Conservation (phyloP, 1,284 basidiomycete genomes). For the Ustilago hordei region DNA sequence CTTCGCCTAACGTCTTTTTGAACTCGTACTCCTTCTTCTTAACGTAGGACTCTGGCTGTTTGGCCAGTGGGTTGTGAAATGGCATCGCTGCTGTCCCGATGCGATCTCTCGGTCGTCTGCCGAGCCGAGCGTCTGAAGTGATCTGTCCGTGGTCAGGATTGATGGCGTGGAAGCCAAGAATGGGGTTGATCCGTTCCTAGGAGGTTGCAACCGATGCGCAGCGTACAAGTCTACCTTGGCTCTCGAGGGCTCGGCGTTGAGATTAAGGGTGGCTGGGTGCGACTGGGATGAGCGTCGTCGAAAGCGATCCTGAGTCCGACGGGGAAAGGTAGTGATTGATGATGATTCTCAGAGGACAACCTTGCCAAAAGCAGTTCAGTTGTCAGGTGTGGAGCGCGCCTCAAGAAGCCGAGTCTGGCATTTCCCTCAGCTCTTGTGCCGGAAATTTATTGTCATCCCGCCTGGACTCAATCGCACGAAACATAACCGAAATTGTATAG, state of each 20-base stretch:
- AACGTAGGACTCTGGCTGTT: constrained; percentile 59
- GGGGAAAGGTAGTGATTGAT: background rate
- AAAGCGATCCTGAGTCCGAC: background rate
- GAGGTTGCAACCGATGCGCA: background rate
- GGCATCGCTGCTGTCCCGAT: constrained; percentile 31
- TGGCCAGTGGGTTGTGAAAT: constrained; percentile 56
- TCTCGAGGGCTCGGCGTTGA: background rate
- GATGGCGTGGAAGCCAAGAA: background rate
- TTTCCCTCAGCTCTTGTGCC: background rate
- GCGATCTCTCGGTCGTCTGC: too few relatives aligned
- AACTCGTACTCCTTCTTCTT: constrained; percentile 69
- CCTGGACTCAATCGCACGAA: too few relatives aligned
- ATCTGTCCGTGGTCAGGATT: background rate
- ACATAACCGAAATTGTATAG: too few relatives aligned
- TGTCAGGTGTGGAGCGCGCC: background rate
- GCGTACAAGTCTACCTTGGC: background rate
- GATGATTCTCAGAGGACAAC: background rate
- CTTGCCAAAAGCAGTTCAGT: background rate
- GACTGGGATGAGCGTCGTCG: background rate
- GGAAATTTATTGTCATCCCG: background rate
- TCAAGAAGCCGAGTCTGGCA: background rate
- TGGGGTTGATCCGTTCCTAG: background rate
- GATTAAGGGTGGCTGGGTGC: background rate
- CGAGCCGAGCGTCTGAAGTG: too few relatives aligned
- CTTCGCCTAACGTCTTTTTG: constrained; percentile 66